Evolutionary conservation across 2,329 filamentous ascomycete genomes (phyloP).

Genomic region (Colletotrichum tropicale): DNA sequence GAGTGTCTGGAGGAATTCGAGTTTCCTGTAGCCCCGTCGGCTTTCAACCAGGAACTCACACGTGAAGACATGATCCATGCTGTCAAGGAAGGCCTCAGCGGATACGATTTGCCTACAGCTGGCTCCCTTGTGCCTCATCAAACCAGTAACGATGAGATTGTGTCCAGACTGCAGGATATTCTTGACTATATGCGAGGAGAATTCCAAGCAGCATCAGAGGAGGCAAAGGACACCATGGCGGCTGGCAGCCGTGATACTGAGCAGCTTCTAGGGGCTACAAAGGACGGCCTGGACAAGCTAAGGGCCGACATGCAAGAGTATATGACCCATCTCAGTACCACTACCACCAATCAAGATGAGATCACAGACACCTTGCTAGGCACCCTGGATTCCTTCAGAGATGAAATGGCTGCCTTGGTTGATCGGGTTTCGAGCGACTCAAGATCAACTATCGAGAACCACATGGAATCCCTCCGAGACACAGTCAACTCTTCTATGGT

Average conservation of each 20-base stretch:
- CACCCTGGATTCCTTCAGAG: constrained; percentile 69
- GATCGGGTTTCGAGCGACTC: constrained; percentile 51
- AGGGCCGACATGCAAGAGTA: constrained; percentile 82
- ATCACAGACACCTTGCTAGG: constrained; percentile 72
- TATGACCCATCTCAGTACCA: constrained; percentile 70
- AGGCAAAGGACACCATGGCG: constrained; percentile 78
- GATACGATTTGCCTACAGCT: constrained; percentile 49
- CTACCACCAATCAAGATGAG: constrained; percentile 75
- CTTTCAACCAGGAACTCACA: constrained; percentile 58
- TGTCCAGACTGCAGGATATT: constrained; percentile 67
- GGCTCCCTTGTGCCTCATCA: constrained; percentile 44
- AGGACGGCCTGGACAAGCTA: constrained; percentile 83
- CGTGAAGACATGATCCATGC: constrained; percentile 68
- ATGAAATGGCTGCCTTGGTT: constrained; percentile 70
- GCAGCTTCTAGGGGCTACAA: constrained; percentile 85
- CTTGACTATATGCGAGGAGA: constrained; percentile 63
- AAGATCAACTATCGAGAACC: constrained; percentile 76
- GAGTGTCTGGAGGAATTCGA: constrained; percentile 89
- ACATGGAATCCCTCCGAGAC: constrained; percentile 82
- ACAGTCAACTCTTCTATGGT: constrained; percentile 74
- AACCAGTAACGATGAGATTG: constrained; percentile 53
- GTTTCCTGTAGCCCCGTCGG: constrained; percentile 67
- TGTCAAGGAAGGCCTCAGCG: constrained; percentile 63
- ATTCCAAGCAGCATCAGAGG: constrained; percentile 64
- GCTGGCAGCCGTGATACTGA: constrained; percentile 83